phyloP scores from a whole-genome alignment of 2,329 filamentous ascomycete species.

The Cytospora piceae region DNA sequence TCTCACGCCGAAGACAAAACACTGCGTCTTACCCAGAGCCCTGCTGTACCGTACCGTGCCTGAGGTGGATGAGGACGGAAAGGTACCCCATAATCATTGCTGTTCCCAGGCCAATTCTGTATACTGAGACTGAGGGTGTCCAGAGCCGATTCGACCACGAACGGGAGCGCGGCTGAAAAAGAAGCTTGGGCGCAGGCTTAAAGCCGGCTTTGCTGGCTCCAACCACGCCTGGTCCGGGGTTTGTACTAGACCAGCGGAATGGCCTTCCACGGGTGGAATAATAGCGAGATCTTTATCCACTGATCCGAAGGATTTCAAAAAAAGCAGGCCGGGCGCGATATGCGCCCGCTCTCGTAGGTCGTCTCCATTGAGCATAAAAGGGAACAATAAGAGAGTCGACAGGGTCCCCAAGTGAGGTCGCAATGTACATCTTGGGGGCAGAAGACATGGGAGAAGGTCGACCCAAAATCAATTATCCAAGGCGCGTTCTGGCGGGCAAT shows the following conservation, averaged over 20 bases:
- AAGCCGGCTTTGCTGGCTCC: not conserved
- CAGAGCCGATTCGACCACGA: conserved; percentile 15
- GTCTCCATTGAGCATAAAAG: not conserved
- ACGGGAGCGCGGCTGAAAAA: conserved; percentile 18
- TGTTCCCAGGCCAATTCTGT: not conserved
- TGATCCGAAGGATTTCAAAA: not conserved
- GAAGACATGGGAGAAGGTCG: not conserved
- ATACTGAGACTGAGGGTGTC: conserved; percentile 7
- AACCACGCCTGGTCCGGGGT: not conserved
- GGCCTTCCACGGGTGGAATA: not conserved
- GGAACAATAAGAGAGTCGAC: not conserved
- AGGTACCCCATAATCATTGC: not conserved
- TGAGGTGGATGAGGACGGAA: not conserved
- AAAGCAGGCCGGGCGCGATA: not conserved
- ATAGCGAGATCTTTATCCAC: not conserved
- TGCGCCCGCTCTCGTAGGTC: not conserved
- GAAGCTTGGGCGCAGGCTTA: not conserved
- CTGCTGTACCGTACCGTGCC: not conserved
- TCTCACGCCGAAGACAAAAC: not conserved
- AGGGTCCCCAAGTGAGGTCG: not conserved
- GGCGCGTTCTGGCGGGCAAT: not conserved
- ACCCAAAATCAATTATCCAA: not conserved
- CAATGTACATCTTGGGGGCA: too few relatives aligned
- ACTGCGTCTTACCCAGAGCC: not conserved
- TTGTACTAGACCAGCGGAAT: not conserved